Evolutionary conservation across 129 eudicot species (phyloP).

Genomic region (Flaveria trinervia): DNA sequence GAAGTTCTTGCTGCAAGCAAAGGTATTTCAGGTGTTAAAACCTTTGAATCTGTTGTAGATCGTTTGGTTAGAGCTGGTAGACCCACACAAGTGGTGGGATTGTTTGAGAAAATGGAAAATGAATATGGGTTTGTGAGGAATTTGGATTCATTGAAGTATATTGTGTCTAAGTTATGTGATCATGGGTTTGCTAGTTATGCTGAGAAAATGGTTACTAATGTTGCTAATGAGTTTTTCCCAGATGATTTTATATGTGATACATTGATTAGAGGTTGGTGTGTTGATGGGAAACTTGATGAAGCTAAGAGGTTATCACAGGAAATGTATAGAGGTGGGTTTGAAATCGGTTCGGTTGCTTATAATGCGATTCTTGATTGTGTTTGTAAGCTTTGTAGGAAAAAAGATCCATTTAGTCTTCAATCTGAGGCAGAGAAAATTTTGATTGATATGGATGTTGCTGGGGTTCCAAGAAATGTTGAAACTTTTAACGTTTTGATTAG

Average conservation of each 20-base stretch:
- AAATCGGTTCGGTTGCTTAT: constrained; percentile 57
- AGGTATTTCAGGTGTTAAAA: constrained; percentile 44
- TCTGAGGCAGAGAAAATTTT: constrained; percentile 67
- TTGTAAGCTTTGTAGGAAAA: constrained; percentile 75
- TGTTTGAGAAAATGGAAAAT: constrained; percentile 68
- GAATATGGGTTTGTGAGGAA: constrained; percentile 75
- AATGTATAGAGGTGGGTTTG: constrained; percentile 94
- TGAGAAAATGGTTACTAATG: constrained; percentile 73
- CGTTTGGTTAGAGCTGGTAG: constrained; percentile 79
- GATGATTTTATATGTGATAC: constrained; percentile 76
- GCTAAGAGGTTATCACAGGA: constrained; percentile 74
- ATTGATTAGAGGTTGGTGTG: constrained; percentile 89
- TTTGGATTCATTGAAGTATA: constrained; percentile 50
- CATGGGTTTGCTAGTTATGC: constrained; percentile 87
- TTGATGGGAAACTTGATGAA: constrained; percentile 83
- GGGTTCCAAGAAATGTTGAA: constrained; percentile 87
- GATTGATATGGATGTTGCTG: constrained; percentile 83
- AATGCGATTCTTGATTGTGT: constrained; percentile 91
- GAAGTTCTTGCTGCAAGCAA: constrained; percentile 55
- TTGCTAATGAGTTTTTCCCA: constrained; percentile 84
- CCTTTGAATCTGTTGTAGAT: constrained; percentile 53
- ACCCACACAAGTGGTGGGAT: constrained; percentile 56
- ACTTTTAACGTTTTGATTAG: constrained; percentile 77
- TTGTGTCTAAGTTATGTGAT: constrained; percentile 66
- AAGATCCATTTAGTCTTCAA: constrained; percentile 78